These are phyloP conservation scores for Pichia sp. DNA, from an alignment of 1,139 yeast species.

Conservation along the genomic window DNA sequence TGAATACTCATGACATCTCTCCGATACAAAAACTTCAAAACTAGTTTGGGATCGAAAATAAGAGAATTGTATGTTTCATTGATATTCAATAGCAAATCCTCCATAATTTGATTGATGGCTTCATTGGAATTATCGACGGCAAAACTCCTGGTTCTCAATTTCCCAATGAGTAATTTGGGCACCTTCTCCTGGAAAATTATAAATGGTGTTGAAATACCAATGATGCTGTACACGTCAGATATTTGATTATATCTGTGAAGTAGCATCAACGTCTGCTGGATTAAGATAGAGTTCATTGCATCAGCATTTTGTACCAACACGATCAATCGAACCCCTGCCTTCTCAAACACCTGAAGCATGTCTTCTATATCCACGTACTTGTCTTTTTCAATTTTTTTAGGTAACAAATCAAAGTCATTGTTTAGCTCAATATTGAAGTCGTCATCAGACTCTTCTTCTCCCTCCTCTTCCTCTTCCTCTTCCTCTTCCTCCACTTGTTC, in stretches of 20 bases:
- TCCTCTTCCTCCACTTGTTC: too few relatives aligned
- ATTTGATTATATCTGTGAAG: conserved; percentile 36
- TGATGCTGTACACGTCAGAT: conserved; percentile 22
- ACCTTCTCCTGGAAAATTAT: conserved; percentile 41
- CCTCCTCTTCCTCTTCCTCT: conserved; percentile 13
- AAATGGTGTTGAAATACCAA: conserved; percentile 53
- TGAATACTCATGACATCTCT: conserved; percentile 27
- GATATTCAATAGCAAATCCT: conserved; percentile 32
- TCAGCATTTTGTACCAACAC: conserved; percentile 64
- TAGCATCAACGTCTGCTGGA: conserved; percentile 47
- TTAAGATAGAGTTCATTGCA: conserved; percentile 46
- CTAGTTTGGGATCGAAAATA: conserved; percentile 30
- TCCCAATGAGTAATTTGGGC: conserved; percentile 30
- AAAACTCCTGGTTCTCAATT: conserved; percentile 30
- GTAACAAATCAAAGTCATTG: conserved; percentile 23
- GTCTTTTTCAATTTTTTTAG: conserved; percentile 25
- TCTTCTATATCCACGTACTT: conserved; percentile 33
- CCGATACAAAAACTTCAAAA: conserved; percentile 24
- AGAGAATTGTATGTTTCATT: conserved; percentile 33
- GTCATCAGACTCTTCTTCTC: conserved; percentile 20
- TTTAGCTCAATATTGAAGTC: conserved; percentile 18
- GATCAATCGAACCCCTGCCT: conserved; percentile 25
- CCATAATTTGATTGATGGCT: conserved; percentile 38
- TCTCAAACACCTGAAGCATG: conserved; percentile 30
- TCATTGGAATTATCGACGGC: conserved; percentile 43